Evolutionary conservation across 1,284 basidiomycete genomes (phyloP).

Genomic region (Melanopsichium pennsylvanicum): DNA sequence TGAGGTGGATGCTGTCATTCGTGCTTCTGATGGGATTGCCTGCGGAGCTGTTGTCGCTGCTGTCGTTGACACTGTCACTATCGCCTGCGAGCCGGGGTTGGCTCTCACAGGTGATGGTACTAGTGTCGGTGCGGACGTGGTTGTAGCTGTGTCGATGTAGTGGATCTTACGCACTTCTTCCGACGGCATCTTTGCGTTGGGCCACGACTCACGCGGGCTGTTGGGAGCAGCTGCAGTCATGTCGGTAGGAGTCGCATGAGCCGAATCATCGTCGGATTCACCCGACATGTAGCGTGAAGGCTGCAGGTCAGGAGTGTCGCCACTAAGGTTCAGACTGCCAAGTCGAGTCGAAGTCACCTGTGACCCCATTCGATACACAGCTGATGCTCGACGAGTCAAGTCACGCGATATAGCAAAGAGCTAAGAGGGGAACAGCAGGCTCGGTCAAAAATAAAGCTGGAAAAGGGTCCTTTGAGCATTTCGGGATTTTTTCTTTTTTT

Average conservation of each 20-base stretch:
- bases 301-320: conserved; percentile 41
- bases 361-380: too few relatives aligned
- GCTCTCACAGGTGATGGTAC: too few relatives aligned
- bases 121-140: background rate
- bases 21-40: too few relatives aligned
- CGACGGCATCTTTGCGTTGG: conserved; percentile 7
- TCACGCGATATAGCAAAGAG: too few relatives aligned
- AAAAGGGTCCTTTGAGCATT: too few relatives aligned
- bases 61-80: background rate
- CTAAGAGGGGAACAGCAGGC: too few relatives aligned
- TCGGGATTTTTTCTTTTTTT: conserved; percentile 8
- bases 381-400: too few relatives aligned
- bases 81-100: too few relatives aligned
- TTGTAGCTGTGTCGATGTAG: conserved; percentile 19
- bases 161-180: conserved; percentile 41
- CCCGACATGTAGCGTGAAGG: conserved; percentile 20
- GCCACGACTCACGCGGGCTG: conserved; percentile 5
- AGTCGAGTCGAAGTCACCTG: too few relatives aligned
- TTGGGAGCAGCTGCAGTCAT: conserved; percentile 11
- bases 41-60: too few relatives aligned
- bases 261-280: conserved; percentile 45
- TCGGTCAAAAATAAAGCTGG: too few relatives aligned
- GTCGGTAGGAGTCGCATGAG: conserved; percentile 32
- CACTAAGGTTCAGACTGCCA: background rate
- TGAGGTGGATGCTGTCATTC: too few relatives aligned